Percentiles rank a stretch among this genome's conserved stretches.
These are phyloP conservation scores for Metschnikowia amazonensis DNA, from an alignment of 805 yeast genomes.

Conservation along the genomic window DNA sequence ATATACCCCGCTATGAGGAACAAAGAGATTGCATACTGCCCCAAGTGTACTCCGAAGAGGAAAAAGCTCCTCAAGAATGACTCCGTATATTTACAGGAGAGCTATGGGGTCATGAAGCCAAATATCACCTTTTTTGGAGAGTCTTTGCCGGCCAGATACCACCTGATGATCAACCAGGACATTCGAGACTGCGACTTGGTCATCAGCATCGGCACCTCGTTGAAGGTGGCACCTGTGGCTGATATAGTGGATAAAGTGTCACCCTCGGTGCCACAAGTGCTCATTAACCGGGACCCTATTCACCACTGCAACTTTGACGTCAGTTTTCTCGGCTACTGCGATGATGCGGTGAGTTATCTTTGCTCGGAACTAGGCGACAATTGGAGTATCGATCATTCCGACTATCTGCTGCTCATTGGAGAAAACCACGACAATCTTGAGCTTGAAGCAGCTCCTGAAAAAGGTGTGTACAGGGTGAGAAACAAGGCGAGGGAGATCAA, in stretches of 20 bases:
- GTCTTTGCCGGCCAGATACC: slow-evolving; percentile 67
- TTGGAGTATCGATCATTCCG: slow-evolving; percentile 34
- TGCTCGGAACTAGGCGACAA: slow-evolving; percentile 26
- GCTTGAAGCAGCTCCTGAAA: background rate
- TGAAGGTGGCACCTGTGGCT: slow-evolving; percentile 89
- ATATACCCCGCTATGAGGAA: slow-evolving; percentile 58
- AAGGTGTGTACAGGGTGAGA: background rate
- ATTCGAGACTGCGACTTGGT: slow-evolving; percentile 68
- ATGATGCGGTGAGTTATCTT: slow-evolving; percentile 69
- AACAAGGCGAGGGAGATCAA: background rate
- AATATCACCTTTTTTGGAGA: slow-evolving; percentile 93
- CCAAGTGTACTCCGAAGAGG: slow-evolving; percentile 52
- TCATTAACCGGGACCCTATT: slow-evolving; percentile 74
- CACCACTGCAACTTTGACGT: slow-evolving; percentile 77
- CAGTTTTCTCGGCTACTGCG: slow-evolving; percentile 74
- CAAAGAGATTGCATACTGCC: slow-evolving; percentile 67
- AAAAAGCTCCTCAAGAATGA: slow-evolving; percentile 25
- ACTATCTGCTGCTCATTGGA: slow-evolving; percentile 19
- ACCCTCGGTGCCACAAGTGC: slow-evolving; percentile 73
- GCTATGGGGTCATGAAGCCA: slow-evolving; percentile 84
- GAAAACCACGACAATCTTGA: slow-evolving; percentile 8
- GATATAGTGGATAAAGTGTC: slow-evolving; percentile 77
- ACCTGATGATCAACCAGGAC: slow-evolving; percentile 56
- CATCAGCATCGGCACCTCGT: slow-evolving; percentile 84
- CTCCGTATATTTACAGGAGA: slow-evolving; percentile 37